Evolutionary conservation across 176 grass and related monocot genomes (phyloP), one percentile per base, ranked within the genome.

Genomic region (Triticum turgidum): DNA sequence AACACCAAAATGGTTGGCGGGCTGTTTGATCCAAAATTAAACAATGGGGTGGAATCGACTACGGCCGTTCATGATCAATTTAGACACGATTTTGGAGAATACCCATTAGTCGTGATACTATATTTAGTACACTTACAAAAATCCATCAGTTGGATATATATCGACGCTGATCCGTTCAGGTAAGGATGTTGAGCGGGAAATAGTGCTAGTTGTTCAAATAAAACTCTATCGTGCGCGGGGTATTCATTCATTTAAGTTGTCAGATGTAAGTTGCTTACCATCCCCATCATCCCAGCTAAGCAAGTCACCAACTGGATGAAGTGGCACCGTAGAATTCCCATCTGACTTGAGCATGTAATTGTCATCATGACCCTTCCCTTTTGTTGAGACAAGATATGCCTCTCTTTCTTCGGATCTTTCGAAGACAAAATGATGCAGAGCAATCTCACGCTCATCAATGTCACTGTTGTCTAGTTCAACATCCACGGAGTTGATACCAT

Each of bases 381-480:
- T 85, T 61, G 84, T 71, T 20, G 85, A 87, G 82, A 78, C 56
- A 79, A 91, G 87, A 85, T 80, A 76, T 83, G 89, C 33, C 66
- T 83, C 88, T 70, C 77, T 87, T 88, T 93, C 88, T 69, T 72
- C 77, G 0, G 72, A 85, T 79, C 88, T 85, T 80, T 93, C 91
- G 37, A 88, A 86, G 66, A 85, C 87, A 78, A 93, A 84, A 72
- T 92, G 84, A 17, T 90, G 80, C 39, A 88, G 85, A 78, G 82
- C 58, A 81, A 85, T 94, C 66, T 90, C 95, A 77, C 87, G 88
- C 47, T 89, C 90, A 56, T 93, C 87, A 81, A 97, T 94, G 81
- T 92, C 95, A 58, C 86, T 94, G 41, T 89, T 78, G 87, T 94
- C 95, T 73, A 89, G 86, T 87, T 92, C 89, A 88, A 94, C 92